Base-by-base conservation (phyloP, 1,139 yeast species). In the Yamadazyma dendronema region DNA sequence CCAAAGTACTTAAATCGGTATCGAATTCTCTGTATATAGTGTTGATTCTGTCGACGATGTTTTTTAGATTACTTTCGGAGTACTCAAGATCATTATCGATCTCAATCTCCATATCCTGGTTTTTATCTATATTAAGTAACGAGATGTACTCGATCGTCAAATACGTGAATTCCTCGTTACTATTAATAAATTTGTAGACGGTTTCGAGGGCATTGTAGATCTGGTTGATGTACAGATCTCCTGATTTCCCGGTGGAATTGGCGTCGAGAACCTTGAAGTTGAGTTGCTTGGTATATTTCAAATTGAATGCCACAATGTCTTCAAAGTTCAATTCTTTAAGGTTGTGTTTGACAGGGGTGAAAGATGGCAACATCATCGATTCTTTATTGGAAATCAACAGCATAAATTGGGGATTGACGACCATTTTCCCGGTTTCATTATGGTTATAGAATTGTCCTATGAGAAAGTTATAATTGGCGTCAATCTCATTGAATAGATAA, bases 401-500 rank as follows among this genome's bases (percentile, higher is more conserved):
- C 11, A 43, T 38, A 27, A 48, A 45, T 19, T 41, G 29, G 21
- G 38, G 36, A 34, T 49, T 42, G 19, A 42, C 32, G 29, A 40
- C 36, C 26, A 43, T 28, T n/a, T 43, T 30, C 44, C 47, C 39
- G 46, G 57, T 37, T 41, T 55, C 13, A 62, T 52, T 25, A 17
- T 37, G 19, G 31, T 39, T 30, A 34, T 32, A 42, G 22, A 48
- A 45, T 3, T 31, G 24, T 1, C 33, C 16, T 9, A 40, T 26
- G 24, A 70, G 53, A 14, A 52, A 48, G 3, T 59, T 42, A 40
- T 62, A 77, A 36, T 62, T 67, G n/a, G 53, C 52, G 30, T 77
- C 79, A 27, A 79, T 68, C 13, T 77, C 79, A 44, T 57, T 63
- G 16, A 75, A 63, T 14, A 79, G 61, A 44, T 67, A 77, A 17